A percentile compares a stretch with the other conserved stretches of the same genome.
Evolutionary conservation across 1,139 yeast species (phyloP).

Genomic region (Tardiomyces depauwii): DNA sequence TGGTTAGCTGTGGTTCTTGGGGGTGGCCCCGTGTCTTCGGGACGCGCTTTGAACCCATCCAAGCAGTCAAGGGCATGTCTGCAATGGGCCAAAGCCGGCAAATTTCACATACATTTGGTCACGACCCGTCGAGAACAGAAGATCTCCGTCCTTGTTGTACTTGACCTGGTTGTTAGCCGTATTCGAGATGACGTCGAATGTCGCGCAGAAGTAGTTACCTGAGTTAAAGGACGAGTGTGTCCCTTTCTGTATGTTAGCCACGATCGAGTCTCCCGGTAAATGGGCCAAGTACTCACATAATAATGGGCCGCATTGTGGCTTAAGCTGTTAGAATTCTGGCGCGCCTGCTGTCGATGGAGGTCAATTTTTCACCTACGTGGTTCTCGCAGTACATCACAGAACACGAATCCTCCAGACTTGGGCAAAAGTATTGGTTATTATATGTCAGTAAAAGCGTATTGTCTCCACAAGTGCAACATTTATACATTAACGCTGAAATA

Average conservation of each 20-base stretch:
- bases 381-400: not conserved
- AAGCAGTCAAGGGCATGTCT: not conserved
- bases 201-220: not conserved
- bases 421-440: too few species aligned
- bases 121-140: conserved; percentile 85
- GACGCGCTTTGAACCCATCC: not conserved
- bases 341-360: not conserved
- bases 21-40: not conserved
- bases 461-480: too few species aligned
- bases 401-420: not conserved
- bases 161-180: conserved; percentile 71
- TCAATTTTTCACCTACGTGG: not conserved
- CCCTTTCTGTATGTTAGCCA: conserved; percentile 13
- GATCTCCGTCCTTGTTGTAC: conserved; percentile 90
- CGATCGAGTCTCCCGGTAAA: not conserved
- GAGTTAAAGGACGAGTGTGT: conserved; percentile 27
- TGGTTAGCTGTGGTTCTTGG: not conserved
- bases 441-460: too few species aligned
- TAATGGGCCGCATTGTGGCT: conserved; percentile 34
- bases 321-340: not conserved
- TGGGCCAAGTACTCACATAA: conserved; percentile 1
- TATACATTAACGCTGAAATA: too few species aligned
- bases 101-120: conserved; percentile 28
- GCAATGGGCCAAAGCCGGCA: too few species aligned
- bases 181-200: too few species aligned